Conservation (phyloP, 1,139 yeast species). For the Blastobotrys buckinghamii region DNA sequence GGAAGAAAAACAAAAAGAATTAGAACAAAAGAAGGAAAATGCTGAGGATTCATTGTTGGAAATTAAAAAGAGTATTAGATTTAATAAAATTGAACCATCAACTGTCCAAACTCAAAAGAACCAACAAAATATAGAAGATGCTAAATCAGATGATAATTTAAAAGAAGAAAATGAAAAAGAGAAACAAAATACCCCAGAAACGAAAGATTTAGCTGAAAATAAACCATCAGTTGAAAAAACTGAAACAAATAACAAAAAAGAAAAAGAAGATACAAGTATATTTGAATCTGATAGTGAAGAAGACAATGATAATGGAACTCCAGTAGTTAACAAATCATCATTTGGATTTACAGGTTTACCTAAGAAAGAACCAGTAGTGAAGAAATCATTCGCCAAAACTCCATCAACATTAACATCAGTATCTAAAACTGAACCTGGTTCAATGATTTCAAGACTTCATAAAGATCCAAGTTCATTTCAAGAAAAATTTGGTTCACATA, state of each 20-base stretch:
- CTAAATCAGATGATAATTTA: background rate
- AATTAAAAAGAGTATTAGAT: background rate
- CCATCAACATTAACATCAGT: constrained; percentile 18
- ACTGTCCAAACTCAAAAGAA: background rate
- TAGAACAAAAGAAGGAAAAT: background rate
- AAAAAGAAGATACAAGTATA: background rate
- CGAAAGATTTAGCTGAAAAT: background rate
- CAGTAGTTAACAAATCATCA: constrained; percentile 19
- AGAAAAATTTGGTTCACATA: constrained; percentile 2
- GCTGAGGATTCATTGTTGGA: background rate
- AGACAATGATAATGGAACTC: constrained; percentile 17
- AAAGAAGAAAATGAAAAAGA: background rate
- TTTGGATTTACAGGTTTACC: constrained; percentile 43
- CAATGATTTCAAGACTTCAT: constrained; percentile 9
- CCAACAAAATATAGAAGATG: background rate
- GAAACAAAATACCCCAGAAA: background rate
- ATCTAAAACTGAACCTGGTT: constrained; percentile 8
- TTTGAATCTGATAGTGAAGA: constrained; percentile 16
- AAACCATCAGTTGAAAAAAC: background rate
- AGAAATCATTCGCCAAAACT: constrained; percentile 31
- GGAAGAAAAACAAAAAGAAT: background rate
- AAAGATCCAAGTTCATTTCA: constrained; percentile 13
- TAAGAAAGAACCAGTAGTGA: constrained; percentile 40
- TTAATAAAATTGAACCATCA: background rate
- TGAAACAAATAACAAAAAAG: background rate